Evolutionary conservation across 208 protist species (phyloP).

Genomic region (Leishmania turanica): DNA sequence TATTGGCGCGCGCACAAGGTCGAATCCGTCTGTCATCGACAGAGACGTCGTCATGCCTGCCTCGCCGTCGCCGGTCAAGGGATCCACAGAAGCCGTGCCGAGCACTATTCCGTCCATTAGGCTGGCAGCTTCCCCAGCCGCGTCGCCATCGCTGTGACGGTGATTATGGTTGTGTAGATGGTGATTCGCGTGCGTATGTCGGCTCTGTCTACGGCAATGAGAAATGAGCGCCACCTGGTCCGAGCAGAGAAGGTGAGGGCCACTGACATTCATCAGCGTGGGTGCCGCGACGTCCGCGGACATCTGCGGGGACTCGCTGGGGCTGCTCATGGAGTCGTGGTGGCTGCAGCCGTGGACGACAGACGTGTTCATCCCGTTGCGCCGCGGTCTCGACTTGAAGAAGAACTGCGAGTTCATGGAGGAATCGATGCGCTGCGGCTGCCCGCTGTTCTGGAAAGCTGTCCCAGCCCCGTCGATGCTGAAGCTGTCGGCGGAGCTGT

Average conservation of each 20-base stretch:
- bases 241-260: slow-evolving; percentile 17
- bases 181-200: background rate
- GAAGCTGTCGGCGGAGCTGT: slow-evolving; percentile 30
- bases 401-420: slow-evolving; percentile 33
- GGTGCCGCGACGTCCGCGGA: slow-evolving; percentile 6
- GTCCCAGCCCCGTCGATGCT: background rate
- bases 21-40: slow-evolving; percentile 11
- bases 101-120: slow-evolving; percentile 5
- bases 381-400: slow-evolving; percentile 6
- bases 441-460: background rate
- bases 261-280: background rate
- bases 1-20: slow-evolving; percentile 29
- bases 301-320: slow-evolving; percentile 7
- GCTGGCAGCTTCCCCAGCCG: background rate
- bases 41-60: background rate
- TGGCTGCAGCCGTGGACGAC: background rate
- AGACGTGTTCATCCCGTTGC: background rate
- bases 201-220: background rate
- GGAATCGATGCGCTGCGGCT: slow-evolving; percentile 23
- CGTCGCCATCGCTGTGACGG: background rate
- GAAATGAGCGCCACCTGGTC: slow-evolving; percentile 13
- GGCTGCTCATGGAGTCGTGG: slow-evolving; percentile 19
- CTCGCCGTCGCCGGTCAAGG: background rate
- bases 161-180: background rate
- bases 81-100: background rate